phyloP scores from a whole-genome alignment of 306 rosid species.

The Cyclanthera cordifolia region DNA sequence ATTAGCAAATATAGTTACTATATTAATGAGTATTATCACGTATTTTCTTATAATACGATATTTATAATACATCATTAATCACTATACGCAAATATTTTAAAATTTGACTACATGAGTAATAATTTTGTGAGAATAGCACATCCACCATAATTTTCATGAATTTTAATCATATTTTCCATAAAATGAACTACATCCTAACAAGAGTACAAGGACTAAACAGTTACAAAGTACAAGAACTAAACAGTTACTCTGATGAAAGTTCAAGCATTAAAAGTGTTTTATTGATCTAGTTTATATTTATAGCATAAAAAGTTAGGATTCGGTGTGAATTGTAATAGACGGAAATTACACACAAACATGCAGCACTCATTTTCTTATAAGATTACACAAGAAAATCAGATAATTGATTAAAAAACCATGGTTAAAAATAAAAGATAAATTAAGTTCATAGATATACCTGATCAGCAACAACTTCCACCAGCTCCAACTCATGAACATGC shows the following conservation, averaged over 20 bases:
- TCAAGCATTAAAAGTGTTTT: background rate
- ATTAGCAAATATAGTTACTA: too few species aligned
- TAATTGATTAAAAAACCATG: background rate
- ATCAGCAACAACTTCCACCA: conserved; percentile 97
- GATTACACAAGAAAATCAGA: background rate
- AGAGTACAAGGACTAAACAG: too few species aligned
- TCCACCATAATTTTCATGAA: too few species aligned
- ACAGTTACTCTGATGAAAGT: background rate
- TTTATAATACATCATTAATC: too few species aligned
- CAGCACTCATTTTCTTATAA: background rate
- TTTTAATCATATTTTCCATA: background rate
- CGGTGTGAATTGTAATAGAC: background rate
- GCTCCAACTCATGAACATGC: conserved; percentile 84
- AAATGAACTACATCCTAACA: too few species aligned
- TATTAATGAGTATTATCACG: too few species aligned
- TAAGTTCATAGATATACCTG: background rate
- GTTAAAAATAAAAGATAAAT: conserved; percentile 7
- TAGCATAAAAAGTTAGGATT: too few species aligned
- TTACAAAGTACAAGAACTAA: background rate
- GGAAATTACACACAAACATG: background rate
- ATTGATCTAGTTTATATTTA: too few species aligned
- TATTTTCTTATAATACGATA: too few species aligned
- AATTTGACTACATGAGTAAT: too few species aligned
- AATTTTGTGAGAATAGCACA: too few species aligned
- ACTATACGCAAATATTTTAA: too few species aligned